Percentiles rank a stretch among this genome's conserved stretches.
Conservation (phyloP, 495 filamentous ascomycete genomes). For the Penicillium cosmopolitanum region DNA sequence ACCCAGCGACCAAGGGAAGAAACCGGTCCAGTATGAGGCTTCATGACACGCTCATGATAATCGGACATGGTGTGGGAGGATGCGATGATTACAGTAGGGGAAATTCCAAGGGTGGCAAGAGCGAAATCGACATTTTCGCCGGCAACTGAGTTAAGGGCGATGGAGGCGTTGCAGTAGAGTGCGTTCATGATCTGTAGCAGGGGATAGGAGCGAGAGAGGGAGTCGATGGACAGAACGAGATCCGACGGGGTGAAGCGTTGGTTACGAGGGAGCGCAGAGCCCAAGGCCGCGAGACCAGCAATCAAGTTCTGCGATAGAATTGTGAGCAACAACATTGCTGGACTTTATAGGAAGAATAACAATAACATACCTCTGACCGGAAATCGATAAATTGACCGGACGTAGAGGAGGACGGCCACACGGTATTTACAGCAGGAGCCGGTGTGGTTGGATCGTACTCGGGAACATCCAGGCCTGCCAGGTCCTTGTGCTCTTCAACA, state of each 20-base stretch:
- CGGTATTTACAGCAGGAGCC: slow-evolving; percentile 57
- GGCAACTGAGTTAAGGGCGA: slow-evolving; percentile 88
- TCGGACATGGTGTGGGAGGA: slow-evolving; percentile 72
- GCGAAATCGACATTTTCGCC: slow-evolving; percentile 69
- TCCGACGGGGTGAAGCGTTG: slow-evolving; percentile 76
- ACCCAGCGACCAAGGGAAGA: slow-evolving; percentile 68
- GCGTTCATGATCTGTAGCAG: slow-evolving; percentile 81
- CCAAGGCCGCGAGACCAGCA: slow-evolving; percentile 77
- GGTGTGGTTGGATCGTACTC: slow-evolving; percentile 50
- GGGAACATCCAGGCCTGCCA: slow-evolving; percentile 53
- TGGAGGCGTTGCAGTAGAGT: slow-evolving; percentile 77
- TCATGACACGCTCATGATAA: slow-evolving; percentile 61
- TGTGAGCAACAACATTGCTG: slow-evolving; percentile 3
- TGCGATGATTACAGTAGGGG: slow-evolving; percentile 82
- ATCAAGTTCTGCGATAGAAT: slow-evolving; percentile 64
- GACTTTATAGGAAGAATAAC: not conserved
- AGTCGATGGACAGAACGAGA: slow-evolving; percentile 85
- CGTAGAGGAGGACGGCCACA: slow-evolving; percentile 60
- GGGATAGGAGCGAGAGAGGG: slow-evolving; percentile 76
- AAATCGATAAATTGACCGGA: slow-evolving; percentile 75
- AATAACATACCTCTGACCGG: slow-evolving; percentile 58
- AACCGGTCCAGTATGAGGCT: slow-evolving; percentile 52
- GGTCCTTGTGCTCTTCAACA: slow-evolving; percentile 61
- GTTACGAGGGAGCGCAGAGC: slow-evolving; percentile 69
- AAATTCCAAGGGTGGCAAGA: slow-evolving; percentile 69